Conservation (phyloP, 306 rosid genomes). For the Ziziphus jujuba region DNA sequence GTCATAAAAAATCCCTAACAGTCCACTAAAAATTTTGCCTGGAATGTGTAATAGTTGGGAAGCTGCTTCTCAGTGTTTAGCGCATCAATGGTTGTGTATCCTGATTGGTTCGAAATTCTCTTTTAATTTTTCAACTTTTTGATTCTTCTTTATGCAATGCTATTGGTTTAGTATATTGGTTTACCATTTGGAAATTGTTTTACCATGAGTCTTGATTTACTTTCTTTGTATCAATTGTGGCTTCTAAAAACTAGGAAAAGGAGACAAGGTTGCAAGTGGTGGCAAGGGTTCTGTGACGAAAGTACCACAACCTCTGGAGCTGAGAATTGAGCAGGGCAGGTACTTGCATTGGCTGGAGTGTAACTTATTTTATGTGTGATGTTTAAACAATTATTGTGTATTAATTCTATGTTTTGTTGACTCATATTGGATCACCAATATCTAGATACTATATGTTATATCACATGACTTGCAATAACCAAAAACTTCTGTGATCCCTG, state of each 20-base stretch:
- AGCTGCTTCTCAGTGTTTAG: slow-evolving; percentile 78
- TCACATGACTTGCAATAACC: too few species aligned
- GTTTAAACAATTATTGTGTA: background rate
- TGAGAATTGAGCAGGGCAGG: slow-evolving; percentile 59
- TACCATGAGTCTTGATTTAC: background rate
- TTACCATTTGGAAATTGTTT: slow-evolving; percentile 9
- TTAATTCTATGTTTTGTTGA: background rate
- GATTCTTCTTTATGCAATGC: background rate
- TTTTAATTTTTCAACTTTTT: background rate
- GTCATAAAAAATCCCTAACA: slow-evolving; percentile 33
- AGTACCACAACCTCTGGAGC: slow-evolving; percentile 50
- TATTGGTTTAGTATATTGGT: slow-evolving; percentile 9
- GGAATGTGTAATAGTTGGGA: slow-evolving; percentile 75
- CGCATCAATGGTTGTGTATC: slow-evolving; percentile 88
- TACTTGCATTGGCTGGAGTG: slow-evolving; percentile 18
- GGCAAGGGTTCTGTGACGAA: slow-evolving; percentile 41
- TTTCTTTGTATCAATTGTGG: slow-evolving; percentile 27
- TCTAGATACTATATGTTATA: background rate
- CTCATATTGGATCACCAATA: background rate
- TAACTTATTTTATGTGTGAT: slow-evolving; percentile 12
- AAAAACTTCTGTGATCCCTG: too few species aligned
- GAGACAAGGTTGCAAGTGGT: slow-evolving; percentile 45
- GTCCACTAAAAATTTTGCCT: slow-evolving; percentile 60
- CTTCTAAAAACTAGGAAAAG: slow-evolving; percentile 57
- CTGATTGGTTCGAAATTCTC: slow-evolving; percentile 76